Evolutionary conservation across 2,329 filamentous ascomycete genomes (phyloP), one percentile per base, ranked within the genome.

Genomic region (Xylariaceae sp.): DNA sequence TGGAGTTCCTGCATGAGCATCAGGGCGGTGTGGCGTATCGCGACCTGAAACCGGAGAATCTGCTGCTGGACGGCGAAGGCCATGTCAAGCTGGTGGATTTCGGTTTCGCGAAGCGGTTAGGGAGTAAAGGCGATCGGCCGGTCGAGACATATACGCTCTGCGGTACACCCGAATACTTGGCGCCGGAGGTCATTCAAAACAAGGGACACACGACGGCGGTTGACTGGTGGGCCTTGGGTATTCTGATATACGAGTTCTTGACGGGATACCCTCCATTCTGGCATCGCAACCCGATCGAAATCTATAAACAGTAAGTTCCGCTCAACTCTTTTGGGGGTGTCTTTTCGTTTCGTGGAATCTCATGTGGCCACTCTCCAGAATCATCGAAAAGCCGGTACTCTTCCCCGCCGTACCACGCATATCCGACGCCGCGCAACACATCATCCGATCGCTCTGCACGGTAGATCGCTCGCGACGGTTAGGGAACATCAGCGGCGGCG

Each of bases 141-240:
- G 77, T 79, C 53, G 89, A 92, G 75, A 92, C 89, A 4, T 93
- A 92, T 69, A 93, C 89, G 2, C 80, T 93, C 34, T 93, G 89
- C 73, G 89, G 89, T 54, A 93, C 89, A 1, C 89, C 89, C 51
- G 89, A 93, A 71, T 93, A 93, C 72, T 84, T 93, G 51, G 89
- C 89, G 1, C 89, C 89, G 4, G 89, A 93, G 75, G 89, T 93
- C 48, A 92, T 93, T 66, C 85, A 90, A 65, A 92, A 90, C 72
- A 91, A 90, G 71, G 89, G 88, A 10, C 85, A 88, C 70, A 87
- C 83, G 2, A 86, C 83, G 2, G 88, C 89, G 11, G 89, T 93
- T 42, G 89, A 93, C 77, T 93, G 89, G 89, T 93, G 90, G 90
- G 89, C 90, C 0, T 79, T 94, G 66, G 90, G 90, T 30, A 92